Evolutionary conservation across 1,284 basidiomycete genomes (phyloP).

Genomic region (Gomphus bonarii): DNA sequence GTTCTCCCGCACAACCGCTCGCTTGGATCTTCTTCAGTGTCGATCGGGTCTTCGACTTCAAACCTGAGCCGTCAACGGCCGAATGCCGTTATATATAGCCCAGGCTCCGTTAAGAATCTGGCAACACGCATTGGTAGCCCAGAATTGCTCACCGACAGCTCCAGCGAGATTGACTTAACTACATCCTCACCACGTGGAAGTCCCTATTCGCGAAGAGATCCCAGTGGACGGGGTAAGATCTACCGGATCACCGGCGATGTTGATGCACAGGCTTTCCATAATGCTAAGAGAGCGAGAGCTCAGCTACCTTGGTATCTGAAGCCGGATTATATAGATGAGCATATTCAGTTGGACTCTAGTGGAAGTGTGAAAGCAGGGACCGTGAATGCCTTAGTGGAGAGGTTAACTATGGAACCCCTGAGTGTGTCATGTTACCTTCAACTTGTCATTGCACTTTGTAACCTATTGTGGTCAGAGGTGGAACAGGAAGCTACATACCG

Average conservation of each 20-base stretch:
- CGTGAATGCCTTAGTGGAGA: constrained; percentile 58
- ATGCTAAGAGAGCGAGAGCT: constrained; percentile 26
- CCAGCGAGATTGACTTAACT: not conserved
- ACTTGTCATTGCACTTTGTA: not conserved
- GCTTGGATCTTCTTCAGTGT: not conserved
- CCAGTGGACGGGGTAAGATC: constrained; percentile 21
- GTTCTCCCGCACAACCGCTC: not conserved
- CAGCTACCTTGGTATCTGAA: constrained; percentile 55
- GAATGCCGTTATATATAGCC: not conserved
- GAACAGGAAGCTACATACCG: constrained; percentile 43
- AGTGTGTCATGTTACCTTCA: constrained; percentile 29
- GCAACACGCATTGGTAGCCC: not conserved
- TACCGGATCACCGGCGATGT: constrained; percentile 35
- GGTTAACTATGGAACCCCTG: constrained; percentile 46
- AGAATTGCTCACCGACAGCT: not conserved
- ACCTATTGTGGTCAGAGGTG: constrained; percentile 23
- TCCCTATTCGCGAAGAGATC: not conserved
- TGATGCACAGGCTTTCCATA: constrained; percentile 30
- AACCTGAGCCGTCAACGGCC: not conserved
- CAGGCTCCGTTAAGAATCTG: not conserved
- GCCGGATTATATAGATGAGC: constrained; percentile 42
- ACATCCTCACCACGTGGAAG: not conserved
- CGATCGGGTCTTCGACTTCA: not conserved
- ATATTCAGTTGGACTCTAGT: constrained; percentile 47
- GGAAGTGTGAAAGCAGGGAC: constrained; percentile 57